Base-by-base conservation (phyloP, 225 moss, liverwort and hornwort species). In the Bryum argenteum region DNA sequence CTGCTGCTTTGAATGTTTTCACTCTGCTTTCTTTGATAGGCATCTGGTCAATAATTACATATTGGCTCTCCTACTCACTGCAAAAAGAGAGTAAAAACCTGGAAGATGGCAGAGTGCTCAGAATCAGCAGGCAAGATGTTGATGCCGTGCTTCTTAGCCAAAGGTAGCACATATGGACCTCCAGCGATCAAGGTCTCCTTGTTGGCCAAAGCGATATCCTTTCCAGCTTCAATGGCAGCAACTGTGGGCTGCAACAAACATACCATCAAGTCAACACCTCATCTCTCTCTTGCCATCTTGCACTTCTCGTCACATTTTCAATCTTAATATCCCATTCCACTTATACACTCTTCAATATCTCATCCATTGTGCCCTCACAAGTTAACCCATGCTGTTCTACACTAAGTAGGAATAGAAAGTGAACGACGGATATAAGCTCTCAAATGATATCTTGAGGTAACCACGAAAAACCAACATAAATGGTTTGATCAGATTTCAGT, bases 151-250 rank as follows among this genome's bases (percentile, higher is more conserved):
- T 97, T 92, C 77, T 78, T 85, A n/a, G 94, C 94, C 18, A 97
- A 89, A n/a, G 96, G 96, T 28, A 97, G 81, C 17, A 97, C 90
- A 81, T 92, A 97, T 10, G 96, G 96, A 44, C 96, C 96, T 70
- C 96, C 96, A 70, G 96, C 96, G 54, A 97, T 97, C 78, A 97
- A 79, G 26, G 96, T 97, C 77, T 97, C 96, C 67, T 97, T 94
- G 69, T 97, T 97, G 77, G 96, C 96, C 61, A 97, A 77, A 38
- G 94, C 96, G 23, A 97, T 97, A 75, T 97, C 91, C 73, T 97
- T 97, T 14, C 94, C 96, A 18, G 96, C 96, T 89, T 97, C 73
- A 73, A 97, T 97, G 38, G 96, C 96, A 50, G 96, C 94, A 52
- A 91, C 91, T 14, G 96, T 97, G 54, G 96, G 96, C 94, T 97